Evolutionary conservation across 768 basidiomycete genomes (phyloP).

Genomic region (Trametes coccinea): DNA sequence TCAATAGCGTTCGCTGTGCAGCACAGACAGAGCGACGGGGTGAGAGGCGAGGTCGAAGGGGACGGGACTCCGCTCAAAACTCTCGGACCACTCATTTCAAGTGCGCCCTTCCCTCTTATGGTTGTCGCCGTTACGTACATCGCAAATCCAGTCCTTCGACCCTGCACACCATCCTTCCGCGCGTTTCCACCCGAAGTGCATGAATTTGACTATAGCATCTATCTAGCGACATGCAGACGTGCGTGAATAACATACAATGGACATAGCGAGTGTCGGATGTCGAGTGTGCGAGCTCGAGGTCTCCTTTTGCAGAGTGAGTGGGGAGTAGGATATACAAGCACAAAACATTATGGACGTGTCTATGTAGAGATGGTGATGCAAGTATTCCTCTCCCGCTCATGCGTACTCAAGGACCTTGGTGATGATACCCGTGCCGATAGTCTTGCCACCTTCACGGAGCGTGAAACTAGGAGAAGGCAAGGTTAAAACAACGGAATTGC

Average conservation of each 20-base stretch:
- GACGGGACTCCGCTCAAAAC: slow-evolving; percentile 17
- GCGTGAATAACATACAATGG: slow-evolving; percentile 15
- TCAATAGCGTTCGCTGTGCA: background rate
- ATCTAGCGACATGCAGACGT: slow-evolving; percentile 17
- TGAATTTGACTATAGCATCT: slow-evolving; percentile 17
- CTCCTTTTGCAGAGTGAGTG: slow-evolving; percentile 27
- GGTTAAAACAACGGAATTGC: slow-evolving; percentile 5
- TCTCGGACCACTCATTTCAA: slow-evolving; percentile 3
- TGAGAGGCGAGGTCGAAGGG: background rate
- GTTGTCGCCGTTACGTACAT: slow-evolving; percentile 16
- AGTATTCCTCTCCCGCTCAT: slow-evolving; percentile 20
- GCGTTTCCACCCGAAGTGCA: slow-evolving; percentile 10
- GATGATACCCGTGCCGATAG: slow-evolving; percentile 93
- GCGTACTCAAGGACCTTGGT: slow-evolving; percentile 71
- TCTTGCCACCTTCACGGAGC: slow-evolving; percentile 92
- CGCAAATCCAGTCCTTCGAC: background rate
- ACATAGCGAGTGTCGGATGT: slow-evolving; percentile 19
- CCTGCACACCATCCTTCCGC: background rate
- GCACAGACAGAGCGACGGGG: slow-evolving; percentile 6
- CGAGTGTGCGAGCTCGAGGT: slow-evolving; percentile 24
- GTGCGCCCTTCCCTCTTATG: slow-evolving; percentile 19
- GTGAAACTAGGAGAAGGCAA: slow-evolving; percentile 58
- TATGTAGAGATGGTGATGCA: slow-evolving; percentile 18
- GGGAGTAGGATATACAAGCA: slow-evolving; percentile 24
- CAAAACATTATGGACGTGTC: slow-evolving; percentile 19